Evolutionary conservation across 2,329 filamentous ascomycete species (phyloP).

Genomic region (Penicillium frequentans): DNA sequence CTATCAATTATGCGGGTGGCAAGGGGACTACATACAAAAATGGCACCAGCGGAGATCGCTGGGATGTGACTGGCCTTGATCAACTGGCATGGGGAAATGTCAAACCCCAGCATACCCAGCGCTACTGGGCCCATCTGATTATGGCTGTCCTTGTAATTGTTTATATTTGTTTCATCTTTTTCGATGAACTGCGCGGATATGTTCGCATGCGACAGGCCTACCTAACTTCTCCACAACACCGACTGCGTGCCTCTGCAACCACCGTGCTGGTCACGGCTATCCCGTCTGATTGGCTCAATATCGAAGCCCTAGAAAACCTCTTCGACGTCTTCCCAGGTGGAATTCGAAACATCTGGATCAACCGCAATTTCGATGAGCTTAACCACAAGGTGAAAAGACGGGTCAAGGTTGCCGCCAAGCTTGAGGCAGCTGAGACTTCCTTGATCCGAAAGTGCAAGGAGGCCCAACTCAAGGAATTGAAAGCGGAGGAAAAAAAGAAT

Average conservation of each 20-base stretch:
- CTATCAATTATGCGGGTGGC: constrained; percentile 76
- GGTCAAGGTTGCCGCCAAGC: constrained; percentile 65
- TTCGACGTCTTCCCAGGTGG: constrained; percentile 97
- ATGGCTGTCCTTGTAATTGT: constrained; percentile 74
- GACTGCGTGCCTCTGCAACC: constrained; percentile 87
- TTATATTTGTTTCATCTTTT: constrained; percentile 87
- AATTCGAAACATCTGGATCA: constrained; percentile 94
- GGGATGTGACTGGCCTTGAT: constrained; percentile 68
- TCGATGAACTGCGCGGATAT: constrained; percentile 80
- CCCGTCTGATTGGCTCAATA: constrained; percentile 83
- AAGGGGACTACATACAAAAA: constrained; percentile 57
- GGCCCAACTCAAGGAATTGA: constrained; percentile 69
- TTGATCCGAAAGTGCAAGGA: constrained; percentile 79
- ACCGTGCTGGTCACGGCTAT: constrained; percentile 93
- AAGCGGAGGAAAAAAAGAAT: constrained; percentile 62
- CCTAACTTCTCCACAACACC: constrained; percentile 90
- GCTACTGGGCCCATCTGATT: constrained; percentile 82
- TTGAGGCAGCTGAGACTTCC: constrained; percentile 82
- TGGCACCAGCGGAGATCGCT: constrained; percentile 36
- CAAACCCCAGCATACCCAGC: constrained; percentile 59
- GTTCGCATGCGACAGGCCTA: constrained; percentile 93
- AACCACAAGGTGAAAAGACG: constrained; percentile 80
- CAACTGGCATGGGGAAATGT: constrained; percentile 87
- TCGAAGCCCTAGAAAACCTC: constrained; percentile 75
- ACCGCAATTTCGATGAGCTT: constrained; percentile 80